These are phyloP conservation scores for Incumbomyces delicatus DNA, from an alignment of 2,329 filamentous ascomycete species.

Conservation along the genomic window DNA sequence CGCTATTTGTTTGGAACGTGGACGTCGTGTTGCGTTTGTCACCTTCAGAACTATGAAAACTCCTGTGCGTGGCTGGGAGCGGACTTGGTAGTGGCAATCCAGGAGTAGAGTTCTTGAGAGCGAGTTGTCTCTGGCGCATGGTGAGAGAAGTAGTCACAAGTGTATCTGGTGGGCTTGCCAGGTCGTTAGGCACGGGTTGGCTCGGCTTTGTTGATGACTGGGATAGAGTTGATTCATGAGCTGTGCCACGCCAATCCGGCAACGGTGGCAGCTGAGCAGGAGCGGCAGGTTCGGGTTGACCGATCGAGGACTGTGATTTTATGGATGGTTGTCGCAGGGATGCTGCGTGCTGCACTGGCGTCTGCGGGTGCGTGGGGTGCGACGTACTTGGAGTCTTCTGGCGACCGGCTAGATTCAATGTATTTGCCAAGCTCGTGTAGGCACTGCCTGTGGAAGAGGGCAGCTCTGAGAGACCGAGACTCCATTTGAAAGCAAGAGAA, in stretches of 20 bases:
- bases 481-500: conserved; percentile 56
- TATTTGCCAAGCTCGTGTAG: conserved; percentile 57
- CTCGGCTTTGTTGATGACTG: neutral
- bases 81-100: neutral
- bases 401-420: conserved; percentile 43
- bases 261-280: conserved; percentile 21
- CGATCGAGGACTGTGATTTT: neutral
- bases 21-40: neutral
- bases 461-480: conserved; percentile 47
- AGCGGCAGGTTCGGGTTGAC: neutral
- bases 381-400: conserved; percentile 10
- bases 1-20: neutral
- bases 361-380: conserved; percentile 11
- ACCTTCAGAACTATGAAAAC: neutral
- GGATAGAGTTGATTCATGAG: neutral
- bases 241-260: conserved; percentile 12
- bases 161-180: neutral
- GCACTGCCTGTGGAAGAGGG: conserved; percentile 56
- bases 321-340: neutral
- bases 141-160: neutral
- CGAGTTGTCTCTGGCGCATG: neutral
- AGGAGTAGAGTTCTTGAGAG: neutral
- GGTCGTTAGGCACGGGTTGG: neutral
- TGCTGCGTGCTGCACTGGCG: neutral
- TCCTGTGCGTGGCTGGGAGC: neutral